Base-by-base conservation (phyloP, 1,284 basidiomycete species). In the Inonotus hispidus region DNA sequence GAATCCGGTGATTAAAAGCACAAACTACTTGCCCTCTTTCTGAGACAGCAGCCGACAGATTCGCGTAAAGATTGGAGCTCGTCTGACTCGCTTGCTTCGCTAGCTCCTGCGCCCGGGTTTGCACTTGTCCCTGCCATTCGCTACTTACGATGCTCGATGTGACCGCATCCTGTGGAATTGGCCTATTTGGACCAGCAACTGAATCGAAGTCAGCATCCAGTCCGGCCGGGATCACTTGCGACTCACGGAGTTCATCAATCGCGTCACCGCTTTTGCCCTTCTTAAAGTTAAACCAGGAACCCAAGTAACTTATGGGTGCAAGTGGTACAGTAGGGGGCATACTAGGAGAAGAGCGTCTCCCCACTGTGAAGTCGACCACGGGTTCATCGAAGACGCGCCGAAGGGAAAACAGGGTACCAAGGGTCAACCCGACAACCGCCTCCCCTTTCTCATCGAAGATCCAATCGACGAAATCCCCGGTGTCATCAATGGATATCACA, bases 161-260 rank as follows among this genome's bases (percentile, higher is more conserved):
- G 63, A 63, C 23, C n/a, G 61, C 50, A 25, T 63, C 57, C 66
- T 70, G 66, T 16, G 73, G 73, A 8, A 74, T 61, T 2, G 84
- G 85, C 59, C 86, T 74, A 66, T 87, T 76, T 1, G 84, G 82
- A 0, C 86, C 86, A 16, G 81, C 86, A 58, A 88, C 86, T 88
- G 50, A 7, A 23, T 60, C 41, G 14, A 32, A 27, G 23, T 32
- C 63, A 39, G 45, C 29, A 54, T 41, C 32, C 13, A 23, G 29
- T 49, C 19, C 56, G 29, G 16, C 10, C 29, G n/a, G 23, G 50
- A 47, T 60, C 32, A 16, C 14, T 10, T 19, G 39, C 49, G 10
- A 77, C 83, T 60, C 68, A 88, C 85, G 69, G 19, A 88, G 67
- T 10, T 73, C 72, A 66, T 88, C 86, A 19, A 88, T 71, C 66